Conservation (phyloP, 2,329 filamentous ascomycete genomes). For the Penicillium nordicum region DNA sequence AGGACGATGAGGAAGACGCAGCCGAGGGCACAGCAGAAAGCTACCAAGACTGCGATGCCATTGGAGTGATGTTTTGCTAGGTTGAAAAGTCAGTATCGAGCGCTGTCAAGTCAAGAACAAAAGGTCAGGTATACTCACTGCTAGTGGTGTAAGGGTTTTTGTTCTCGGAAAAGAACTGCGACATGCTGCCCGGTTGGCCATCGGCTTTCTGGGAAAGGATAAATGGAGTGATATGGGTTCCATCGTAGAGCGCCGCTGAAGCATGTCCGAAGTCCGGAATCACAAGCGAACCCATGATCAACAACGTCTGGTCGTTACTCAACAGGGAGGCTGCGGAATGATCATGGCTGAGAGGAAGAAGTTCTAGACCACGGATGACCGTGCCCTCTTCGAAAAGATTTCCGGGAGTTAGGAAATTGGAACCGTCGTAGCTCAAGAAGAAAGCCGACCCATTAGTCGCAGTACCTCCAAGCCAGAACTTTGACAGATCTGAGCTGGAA, state of each 20-base stretch:
- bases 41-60: conserved; percentile 46
- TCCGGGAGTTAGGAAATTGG: conserved; percentile 64
- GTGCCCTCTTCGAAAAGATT: conserved; percentile 63
- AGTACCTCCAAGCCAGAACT: conserved; percentile 80
- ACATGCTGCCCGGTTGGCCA: conserved; percentile 68
- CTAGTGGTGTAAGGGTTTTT: conserved; percentile 67
- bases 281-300: conserved; percentile 80
- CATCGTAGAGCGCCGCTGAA: conserved; percentile 85
- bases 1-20: conserved; percentile 49
- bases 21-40: conserved; percentile 47
- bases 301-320: conserved; percentile 64
- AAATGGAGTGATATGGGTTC: conserved; percentile 73
- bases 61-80: conserved; percentile 40
- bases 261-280: conserved; percentile 74
- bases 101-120: conserved; percentile 8
- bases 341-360: conserved; percentile 67
- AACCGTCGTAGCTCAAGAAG: conserved; percentile 77
- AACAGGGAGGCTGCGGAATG: conserved; percentile 66
- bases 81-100: conserved; percentile 3
- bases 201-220: conserved; percentile 68
- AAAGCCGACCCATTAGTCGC: conserved; percentile 66
- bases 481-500: conserved; percentile 66
- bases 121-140: conserved; percentile 50
- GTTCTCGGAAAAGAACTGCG: conserved; percentile 78
- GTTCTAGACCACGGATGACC: conserved; percentile 72